Base-by-base conservation (phyloP, 1,139 yeast species). In the Nakaseomyces delphensis region DNA sequence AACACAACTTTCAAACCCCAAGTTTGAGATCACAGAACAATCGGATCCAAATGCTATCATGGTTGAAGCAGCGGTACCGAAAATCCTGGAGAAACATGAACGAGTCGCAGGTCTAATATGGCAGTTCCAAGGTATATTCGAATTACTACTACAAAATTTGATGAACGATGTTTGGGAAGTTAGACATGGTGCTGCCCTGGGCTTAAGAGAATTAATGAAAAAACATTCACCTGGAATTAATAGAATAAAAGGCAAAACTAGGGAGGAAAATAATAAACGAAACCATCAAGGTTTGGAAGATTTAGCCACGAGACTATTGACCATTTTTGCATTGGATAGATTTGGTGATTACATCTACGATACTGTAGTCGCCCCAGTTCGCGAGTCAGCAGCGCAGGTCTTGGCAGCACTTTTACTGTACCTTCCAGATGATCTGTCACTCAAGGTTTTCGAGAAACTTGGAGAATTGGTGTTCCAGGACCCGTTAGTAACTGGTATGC, bases 71-170 rank as follows among this genome's bases (percentile, higher is more conserved):
- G 79, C 79, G 47, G 68, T 82, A 3, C 74, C 85, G 1, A 86
- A 89, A 8, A 68, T 85, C 3, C 65, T 86, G 9, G 79, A 86
- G 7, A 83, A 81, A 54, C 89, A 85, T 51, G 77, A 83, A 30
- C 77, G 79, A 42, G 83, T 80, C 7, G 79, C 84, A 0, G 91
- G 87, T 4, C 69, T 81, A 39, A 83, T 85, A 1, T 93, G 98
- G 97, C 95, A 87, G 45, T 85, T 89, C 54, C 96, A 89, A 68
- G 96, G 96, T n/a, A 81, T 91, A n/a, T 87, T 83, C 57, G 96
- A 87, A 57, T 66, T 89, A 25, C 64, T 93, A 36, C 68, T 86
- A 49, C 78, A 78, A 36, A 96, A 89, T 55, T 66, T 93, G 46
- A 86, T 86, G 59, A 82, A 83, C 51, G 93, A 85, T 37, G 71